These are phyloP conservation scores for Spencermartinsiella ligniputridi DNA, from an alignment of 1,139 yeast genomes.

Conservation along the genomic window DNA sequence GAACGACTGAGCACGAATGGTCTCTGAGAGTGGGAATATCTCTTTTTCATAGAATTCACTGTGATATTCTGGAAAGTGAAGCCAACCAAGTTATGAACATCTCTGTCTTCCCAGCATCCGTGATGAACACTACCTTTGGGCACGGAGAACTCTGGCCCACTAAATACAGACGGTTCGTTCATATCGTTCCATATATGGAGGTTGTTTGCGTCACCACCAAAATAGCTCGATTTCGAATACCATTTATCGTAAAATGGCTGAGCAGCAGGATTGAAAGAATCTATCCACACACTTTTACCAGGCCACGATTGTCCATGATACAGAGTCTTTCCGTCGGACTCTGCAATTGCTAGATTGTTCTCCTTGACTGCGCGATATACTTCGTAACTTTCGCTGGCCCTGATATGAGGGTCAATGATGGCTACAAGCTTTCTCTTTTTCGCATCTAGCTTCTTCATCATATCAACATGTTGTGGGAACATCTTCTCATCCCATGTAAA, in stretches of 20 bases:
- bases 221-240: conserved; percentile 24
- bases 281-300: conserved; percentile 89
- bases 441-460: conserved; percentile 57
- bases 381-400: conserved; percentile 49
- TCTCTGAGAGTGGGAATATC: conserved; percentile 47
- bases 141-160: conserved; percentile 86
- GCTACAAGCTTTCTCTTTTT: conserved; percentile 79
- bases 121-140: conserved; percentile 73
- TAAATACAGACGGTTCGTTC: conserved; percentile 91
- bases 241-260: conserved; percentile 22
- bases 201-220: conserved; percentile 44
- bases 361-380: conserved; percentile 51
- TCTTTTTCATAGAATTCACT: conserved; percentile 51
- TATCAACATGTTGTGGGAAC: conserved; percentile 64
- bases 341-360: conserved; percentile 38
- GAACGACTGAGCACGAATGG: conserved; percentile 85
- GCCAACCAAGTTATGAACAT: conserved; percentile 81
- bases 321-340: conserved; percentile 42
- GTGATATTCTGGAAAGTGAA: conserved; percentile 73
- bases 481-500: conserved; percentile 77
- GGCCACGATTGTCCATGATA: conserved; percentile 94
- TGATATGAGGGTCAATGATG: conserved; percentile 85
- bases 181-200: conserved; percentile 89
- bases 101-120: conserved; percentile 84
- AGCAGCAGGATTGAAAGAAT: conserved; percentile 62